Conservation (phyloP, 345 rosid species). For the Arabidopsis thaliana region TAIR10.1 NC_003070.9:18235001-18235500, state of each 20-base stretch:
- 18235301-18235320: not conserved
- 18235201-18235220: not conserved
- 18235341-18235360: not conserved
- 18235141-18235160: not conserved
- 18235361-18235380: not conserved
- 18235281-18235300: slow-evolving; percentile 2
- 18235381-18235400: not conserved
- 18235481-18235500: not conserved
- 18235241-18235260: not conserved
- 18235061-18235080: slow-evolving; percentile 14
- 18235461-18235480: not conserved
- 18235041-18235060: not conserved
- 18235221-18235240: slow-evolving; percentile 4
- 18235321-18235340: not conserved
- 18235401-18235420: slow-evolving; percentile 4
- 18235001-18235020: not conserved
- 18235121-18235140: not conserved
- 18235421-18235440: not conserved
- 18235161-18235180: not conserved
- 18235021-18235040: slow-evolving; percentile 27
- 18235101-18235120: not conserved
- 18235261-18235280: not conserved
- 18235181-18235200: slow-evolving; percentile 18
- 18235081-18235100: not conserved
- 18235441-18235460: not conserved